These are phyloP conservation scores for Oryza officinalis DNA, from an alignment of 176 grass and related monocot genomes.

Conservation along the genomic window DNA sequence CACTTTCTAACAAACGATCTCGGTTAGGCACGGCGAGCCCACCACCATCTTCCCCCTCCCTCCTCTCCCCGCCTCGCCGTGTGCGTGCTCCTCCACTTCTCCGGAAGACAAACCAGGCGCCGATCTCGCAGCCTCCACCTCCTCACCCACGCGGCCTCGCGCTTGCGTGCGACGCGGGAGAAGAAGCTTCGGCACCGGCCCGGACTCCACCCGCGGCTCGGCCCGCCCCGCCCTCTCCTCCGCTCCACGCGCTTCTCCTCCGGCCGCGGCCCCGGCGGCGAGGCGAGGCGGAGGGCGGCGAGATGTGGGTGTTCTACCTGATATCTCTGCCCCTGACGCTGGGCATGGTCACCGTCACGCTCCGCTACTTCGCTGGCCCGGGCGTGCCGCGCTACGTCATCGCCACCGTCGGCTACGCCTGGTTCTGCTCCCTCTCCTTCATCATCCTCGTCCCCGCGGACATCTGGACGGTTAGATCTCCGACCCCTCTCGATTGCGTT, in stretches of 20 bases:
- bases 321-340: conserved; percentile 97
- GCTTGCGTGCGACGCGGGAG: not conserved
- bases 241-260: not conserved
- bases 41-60: conserved; percentile 16
- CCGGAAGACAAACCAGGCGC: conserved; percentile 34
- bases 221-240: not conserved
- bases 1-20: conserved; percentile 8
- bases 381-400: conserved; percentile 85
- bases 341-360: conserved; percentile 91
- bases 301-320: conserved; percentile 99
- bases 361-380: conserved; percentile 97
- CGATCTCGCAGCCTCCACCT: conserved; percentile 45
- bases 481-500: not conserved
- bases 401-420: conserved; percentile 93
- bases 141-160: not conserved
- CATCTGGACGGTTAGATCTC: conserved; percentile 94
- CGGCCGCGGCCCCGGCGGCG: conserved; percentile 17
- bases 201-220: conserved; percentile 23
- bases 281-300: conserved; percentile 24
- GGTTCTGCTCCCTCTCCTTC: conserved; percentile 99
- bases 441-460: conserved; percentile 99
- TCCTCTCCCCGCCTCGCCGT: not conserved
- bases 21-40: conserved; percentile 33
- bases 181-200: conserved; percentile 42
- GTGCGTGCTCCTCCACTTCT: conserved; percentile 22